Conservation (phyloP, 1,139 yeast species). For the Nakaseomyces delphensis region DNA sequence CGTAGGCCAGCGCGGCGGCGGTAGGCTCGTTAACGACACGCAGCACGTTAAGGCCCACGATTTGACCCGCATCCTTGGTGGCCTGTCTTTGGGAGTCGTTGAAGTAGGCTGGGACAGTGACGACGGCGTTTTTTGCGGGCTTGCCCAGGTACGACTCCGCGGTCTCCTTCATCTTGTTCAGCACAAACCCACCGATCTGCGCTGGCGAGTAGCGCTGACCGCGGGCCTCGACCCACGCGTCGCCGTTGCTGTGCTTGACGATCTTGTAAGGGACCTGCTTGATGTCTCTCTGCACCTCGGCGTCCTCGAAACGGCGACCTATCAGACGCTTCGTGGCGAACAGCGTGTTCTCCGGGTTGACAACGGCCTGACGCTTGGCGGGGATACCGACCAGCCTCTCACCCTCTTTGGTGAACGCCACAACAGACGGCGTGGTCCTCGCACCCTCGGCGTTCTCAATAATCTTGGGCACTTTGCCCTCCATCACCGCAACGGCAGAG, state of each 20-base stretch:
- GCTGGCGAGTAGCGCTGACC: constrained; percentile 93
- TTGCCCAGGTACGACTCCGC: constrained; percentile 90
- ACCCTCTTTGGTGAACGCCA: constrained; percentile 94
- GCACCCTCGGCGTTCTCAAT: constrained; percentile 98
- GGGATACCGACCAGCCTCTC: constrained; percentile 97
- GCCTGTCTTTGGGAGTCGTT: constrained; percentile 99
- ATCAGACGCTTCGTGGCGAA: constrained; percentile 98
- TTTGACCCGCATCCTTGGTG: constrained; percentile 96
- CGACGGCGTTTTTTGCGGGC: constrained; percentile 82
- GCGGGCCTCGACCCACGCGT: constrained; percentile 97
- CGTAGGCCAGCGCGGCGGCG: constrained; percentile 97
- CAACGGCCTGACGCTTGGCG: constrained; percentile 98
- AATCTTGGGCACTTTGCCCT: constrained; percentile 92
- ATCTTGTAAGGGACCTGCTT: constrained; percentile 96
- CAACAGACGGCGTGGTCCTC: constrained; percentile 97
- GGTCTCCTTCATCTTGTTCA: constrained; percentile 90
- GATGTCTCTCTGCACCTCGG: constrained; percentile 93
- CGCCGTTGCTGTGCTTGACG: constrained; percentile 92
- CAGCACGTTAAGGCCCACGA: constrained; percentile 89
- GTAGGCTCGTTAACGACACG: constrained; percentile 99
- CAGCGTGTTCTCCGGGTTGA: constrained; percentile 94
- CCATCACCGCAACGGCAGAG: constrained; percentile 98
- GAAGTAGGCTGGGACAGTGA: constrained; percentile 96
- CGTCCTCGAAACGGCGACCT: constrained; percentile 96
- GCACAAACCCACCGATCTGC: constrained; percentile 93